phyloP scores from a whole-genome alignment of 148 eudicot species.

The Selenicereus undatus region DNA sequence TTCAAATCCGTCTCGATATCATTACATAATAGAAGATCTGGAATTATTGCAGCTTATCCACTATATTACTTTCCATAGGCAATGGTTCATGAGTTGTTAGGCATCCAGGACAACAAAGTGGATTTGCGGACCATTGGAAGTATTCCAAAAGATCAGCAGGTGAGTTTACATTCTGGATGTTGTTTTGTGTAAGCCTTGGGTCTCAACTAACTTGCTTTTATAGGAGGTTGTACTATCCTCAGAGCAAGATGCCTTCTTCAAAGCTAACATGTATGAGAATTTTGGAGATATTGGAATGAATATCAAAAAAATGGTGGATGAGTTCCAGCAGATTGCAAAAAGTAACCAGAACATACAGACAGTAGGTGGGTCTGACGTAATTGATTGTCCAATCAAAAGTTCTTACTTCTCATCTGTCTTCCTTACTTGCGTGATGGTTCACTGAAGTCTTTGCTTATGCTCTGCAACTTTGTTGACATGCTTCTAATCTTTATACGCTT shows the following conservation, averaged over 20 bases:
- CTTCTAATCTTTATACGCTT: slow-evolving; percentile 4
- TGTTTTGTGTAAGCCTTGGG: neutral
- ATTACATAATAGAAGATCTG: slow-evolving; percentile 4
- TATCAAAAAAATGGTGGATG: slow-evolving; percentile 95
- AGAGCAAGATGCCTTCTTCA: slow-evolving; percentile 94
- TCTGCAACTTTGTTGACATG: neutral
- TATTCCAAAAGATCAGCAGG: slow-evolving; percentile 84
- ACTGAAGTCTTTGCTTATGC: neutral
- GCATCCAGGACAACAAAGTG: slow-evolving; percentile 92
- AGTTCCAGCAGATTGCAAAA: slow-evolving; percentile 90
- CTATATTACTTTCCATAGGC: slow-evolving; percentile 44
- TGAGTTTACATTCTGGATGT: slow-evolving; percentile 25
- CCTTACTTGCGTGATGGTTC: neutral
- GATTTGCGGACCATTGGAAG: slow-evolving; percentile 71
- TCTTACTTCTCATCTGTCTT: slow-evolving; percentile 3
- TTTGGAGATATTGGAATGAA: slow-evolving; percentile 98
- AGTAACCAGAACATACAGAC: slow-evolving; percentile 97
- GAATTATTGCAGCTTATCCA: slow-evolving; percentile 24
- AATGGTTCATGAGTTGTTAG: slow-evolving; percentile 94
- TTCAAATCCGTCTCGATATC: neutral
- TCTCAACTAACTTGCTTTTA: slow-evolving; percentile 15
- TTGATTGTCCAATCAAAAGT: neutral
- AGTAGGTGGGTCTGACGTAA: slow-evolving; percentile 52
- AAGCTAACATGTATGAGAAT: slow-evolving; percentile 90
- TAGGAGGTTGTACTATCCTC: slow-evolving; percentile 95